Evolutionary conservation across 2,329 filamentous ascomycete species (phyloP).

Genomic region (Cordyceps farinosa): DNA sequence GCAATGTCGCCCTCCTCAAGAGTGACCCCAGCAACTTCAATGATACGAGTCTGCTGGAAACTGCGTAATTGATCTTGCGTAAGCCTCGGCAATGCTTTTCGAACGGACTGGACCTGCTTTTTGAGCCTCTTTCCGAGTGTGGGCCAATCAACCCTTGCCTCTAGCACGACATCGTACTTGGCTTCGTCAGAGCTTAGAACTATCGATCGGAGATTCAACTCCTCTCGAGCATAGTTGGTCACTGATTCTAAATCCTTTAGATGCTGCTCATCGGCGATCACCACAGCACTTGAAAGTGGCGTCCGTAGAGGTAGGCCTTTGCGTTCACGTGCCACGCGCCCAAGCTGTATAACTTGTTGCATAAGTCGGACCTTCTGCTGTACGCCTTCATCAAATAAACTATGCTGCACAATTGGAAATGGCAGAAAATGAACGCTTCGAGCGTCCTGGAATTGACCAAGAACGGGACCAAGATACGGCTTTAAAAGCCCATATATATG

Average conservation of each 20-base stretch:
- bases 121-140: slow-evolving; percentile 88
- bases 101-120: slow-evolving; percentile 81
- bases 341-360: slow-evolving; percentile 87
- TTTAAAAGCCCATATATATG: slow-evolving; percentile 81
- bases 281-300: slow-evolving; percentile 75
- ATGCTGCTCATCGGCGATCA: slow-evolving; percentile 73
- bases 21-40: background rate
- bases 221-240: slow-evolving; percentile 76
- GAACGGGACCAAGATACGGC: slow-evolving; percentile 66
- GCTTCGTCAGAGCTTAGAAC: slow-evolving; percentile 78
- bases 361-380: slow-evolving; percentile 78
- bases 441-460: slow-evolving; percentile 60
- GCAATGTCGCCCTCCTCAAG: background rate
- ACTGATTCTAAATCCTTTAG: slow-evolving; percentile 75
- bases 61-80: slow-evolving; percentile 66
- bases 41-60: slow-evolving; percentile 48
- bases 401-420: slow-evolving; percentile 76
- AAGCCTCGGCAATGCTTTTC: slow-evolving; percentile 73
- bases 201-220: slow-evolving; percentile 78
- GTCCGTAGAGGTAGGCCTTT: slow-evolving; percentile 76
- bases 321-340: slow-evolving; percentile 73
- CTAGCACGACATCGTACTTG: slow-evolving; percentile 80
- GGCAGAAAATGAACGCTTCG: slow-evolving; percentile 82
- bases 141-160: slow-evolving; percentile 79
- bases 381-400: slow-evolving; percentile 75